Evolutionary conservation across 2,329 filamentous ascomycete genomes (phyloP).

Genomic region (Colletotrichum gigasporum): DNA sequence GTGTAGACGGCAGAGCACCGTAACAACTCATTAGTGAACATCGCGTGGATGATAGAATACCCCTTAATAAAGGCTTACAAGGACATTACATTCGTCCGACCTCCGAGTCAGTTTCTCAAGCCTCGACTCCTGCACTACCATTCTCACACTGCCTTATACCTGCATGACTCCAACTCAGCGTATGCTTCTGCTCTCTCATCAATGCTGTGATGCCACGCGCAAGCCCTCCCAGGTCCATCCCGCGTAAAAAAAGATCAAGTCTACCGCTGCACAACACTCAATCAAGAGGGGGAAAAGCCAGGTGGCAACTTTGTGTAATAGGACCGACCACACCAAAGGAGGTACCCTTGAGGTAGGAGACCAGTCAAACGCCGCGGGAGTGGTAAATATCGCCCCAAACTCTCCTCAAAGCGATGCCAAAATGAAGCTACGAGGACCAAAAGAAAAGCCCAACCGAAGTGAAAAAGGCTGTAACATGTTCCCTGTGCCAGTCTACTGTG

Average conservation of each 20-base stretch:
- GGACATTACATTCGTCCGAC: not conserved
- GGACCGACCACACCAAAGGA: slow-evolving; percentile 1
- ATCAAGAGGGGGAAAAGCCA: not conserved
- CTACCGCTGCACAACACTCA: slow-evolving; percentile 1
- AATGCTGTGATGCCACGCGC: too few species aligned
- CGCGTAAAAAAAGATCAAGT: not conserved
- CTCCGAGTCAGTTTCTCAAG: not conserved
- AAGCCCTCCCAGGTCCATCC: too few species aligned
- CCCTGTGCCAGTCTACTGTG: slow-evolving; percentile 13
- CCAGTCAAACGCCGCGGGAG: slow-evolving; percentile 20
- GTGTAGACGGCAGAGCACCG: too few species aligned
- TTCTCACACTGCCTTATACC: too few species aligned
- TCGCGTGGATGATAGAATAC: too few species aligned
- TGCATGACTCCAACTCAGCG: too few species aligned
- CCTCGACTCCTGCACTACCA: not conserved
- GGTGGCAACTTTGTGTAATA: not conserved
- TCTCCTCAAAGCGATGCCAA: slow-evolving; percentile 14
- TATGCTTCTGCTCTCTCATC: too few species aligned
- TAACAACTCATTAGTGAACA: too few species aligned
- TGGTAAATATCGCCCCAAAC: not conserved
- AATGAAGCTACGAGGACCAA: slow-evolving; percentile 9
- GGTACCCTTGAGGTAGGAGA: not conserved
- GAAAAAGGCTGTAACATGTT: slow-evolving; percentile 4
- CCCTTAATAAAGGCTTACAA: not conserved
- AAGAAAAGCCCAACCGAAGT: not conserved